Evolutionary conservation across 2,329 filamentous ascomycete species (phyloP), one percentile per base, ranked within the genome.

Genomic region (Calonectria leucothoes): DNA sequence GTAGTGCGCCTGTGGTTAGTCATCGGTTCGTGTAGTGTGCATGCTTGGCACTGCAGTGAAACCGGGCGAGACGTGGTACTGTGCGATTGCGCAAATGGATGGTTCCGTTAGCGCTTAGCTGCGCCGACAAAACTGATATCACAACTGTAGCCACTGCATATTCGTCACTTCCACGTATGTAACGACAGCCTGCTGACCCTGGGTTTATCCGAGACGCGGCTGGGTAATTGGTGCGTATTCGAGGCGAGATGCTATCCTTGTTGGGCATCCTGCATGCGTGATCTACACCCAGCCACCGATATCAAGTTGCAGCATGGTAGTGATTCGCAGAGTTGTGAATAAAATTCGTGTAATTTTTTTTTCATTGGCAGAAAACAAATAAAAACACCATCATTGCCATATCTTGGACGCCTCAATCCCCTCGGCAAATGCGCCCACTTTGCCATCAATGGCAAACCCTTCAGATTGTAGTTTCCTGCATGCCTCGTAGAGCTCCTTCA

Each of bases 381-480:
- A 17, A 27, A 31, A 11, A 4, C 8, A 25, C 31, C 6, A 2
- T 20, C 61, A 71, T 45, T 72, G 70, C 59, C 39, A 59, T 15
- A 72, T 83, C 85, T 91, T 93, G 29, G 93, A 93, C 74, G 94
- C 85, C 81, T 96, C 92, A 71, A 96, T 92, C 0, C 94, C 94
- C 82, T 96, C 94, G 0, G 94, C 94, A 59, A 96, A 84, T 10
- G 93, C 94, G 1, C 93, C 94, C 2, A 96, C 93, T 39, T 94
- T 88, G 10, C 94, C 94, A 83, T 96, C 94, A 77, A 97, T 94
- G 1, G 93, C 94, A 82, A 91, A 95, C 0, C 94, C 94, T 76
- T 95, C 87, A 2, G 85, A 85, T 80, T 95, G 94, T 1, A 95
- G 86, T 74, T 83, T 89, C 82, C 91, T 91, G 80, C 92, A 92